Conservation (phyloP, 2,329 filamentous ascomycete genomes). For the Clarireedia homoeocarpa region DNA sequence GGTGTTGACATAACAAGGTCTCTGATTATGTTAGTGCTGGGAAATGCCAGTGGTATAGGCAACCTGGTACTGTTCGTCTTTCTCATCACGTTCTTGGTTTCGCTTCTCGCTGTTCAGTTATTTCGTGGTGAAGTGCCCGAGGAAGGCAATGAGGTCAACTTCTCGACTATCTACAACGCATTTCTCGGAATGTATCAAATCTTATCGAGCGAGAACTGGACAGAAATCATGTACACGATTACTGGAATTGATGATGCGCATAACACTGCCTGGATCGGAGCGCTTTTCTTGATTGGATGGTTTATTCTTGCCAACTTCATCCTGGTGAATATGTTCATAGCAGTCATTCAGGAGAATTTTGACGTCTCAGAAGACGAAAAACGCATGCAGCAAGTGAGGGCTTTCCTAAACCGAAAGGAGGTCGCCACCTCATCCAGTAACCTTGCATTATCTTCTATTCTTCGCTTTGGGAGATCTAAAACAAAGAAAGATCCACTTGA, state of each 20-base stretch:
- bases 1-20: slow-evolving; percentile 81
- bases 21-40: slow-evolving; percentile 79
- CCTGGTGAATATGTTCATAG: slow-evolving; percentile 99
- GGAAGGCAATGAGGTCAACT: slow-evolving; percentile 64
- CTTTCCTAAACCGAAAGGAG: slow-evolving; percentile 87
- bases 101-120: slow-evolving; percentile 88
- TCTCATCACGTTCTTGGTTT: slow-evolving; percentile 84
- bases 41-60: slow-evolving; percentile 83
- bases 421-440: slow-evolving; percentile 65
- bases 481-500: slow-evolving; percentile 75
- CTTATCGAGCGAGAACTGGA: slow-evolving; percentile 95
- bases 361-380: slow-evolving; percentile 98
- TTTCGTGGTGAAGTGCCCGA: slow-evolving; percentile 78
- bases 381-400: slow-evolving; percentile 89
- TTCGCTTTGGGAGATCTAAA: slow-evolving; percentile 51
- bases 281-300: slow-evolving; percentile 87
- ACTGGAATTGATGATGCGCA: slow-evolving; percentile 58
- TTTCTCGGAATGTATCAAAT: slow-evolving; percentile 98
- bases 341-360: slow-evolving; percentile 99
- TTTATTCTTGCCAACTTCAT: slow-evolving; percentile 95
- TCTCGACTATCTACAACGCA: slow-evolving; percentile 87
- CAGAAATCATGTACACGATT: slow-evolving; percentile 72
- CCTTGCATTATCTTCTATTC: slow-evolving; percentile 65
- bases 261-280: slow-evolving; percentile 85
- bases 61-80: slow-evolving; percentile 97